Conservation (phyloP, 2,329 filamentous ascomycete genomes). For the Endothia cerciana region DNA sequence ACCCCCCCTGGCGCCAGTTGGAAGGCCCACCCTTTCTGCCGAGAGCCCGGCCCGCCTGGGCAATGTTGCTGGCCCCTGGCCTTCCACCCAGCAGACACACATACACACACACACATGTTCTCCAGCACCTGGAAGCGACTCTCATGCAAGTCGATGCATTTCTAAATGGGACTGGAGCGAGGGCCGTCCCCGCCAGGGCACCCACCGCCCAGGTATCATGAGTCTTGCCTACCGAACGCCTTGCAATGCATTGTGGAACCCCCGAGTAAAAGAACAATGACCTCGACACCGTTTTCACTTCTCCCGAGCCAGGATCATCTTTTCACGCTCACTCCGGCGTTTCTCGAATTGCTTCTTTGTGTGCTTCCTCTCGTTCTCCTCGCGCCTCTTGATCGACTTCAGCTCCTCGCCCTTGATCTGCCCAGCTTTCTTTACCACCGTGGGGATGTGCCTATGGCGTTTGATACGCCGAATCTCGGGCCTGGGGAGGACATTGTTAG, state of each 20-base stretch:
- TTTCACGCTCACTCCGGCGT: conserved; percentile 71
- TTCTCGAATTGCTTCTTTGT: conserved; percentile 74
- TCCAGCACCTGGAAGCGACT: no score
- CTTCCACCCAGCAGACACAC: background rate
- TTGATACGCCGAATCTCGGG: conserved; percentile 91
- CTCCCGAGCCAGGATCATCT: conserved; percentile 78
- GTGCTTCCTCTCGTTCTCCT: conserved; percentile 94
- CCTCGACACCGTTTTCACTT: conserved; percentile 43
- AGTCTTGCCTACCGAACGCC: conserved; percentile 28
- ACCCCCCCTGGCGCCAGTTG: background rate
- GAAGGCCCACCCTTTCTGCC: background rate
- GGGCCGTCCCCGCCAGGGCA: background rate
- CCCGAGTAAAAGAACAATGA: background rate
- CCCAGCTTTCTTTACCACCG: conserved; percentile 91
- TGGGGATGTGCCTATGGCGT: conserved; percentile 87
- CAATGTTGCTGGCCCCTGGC: background rate
- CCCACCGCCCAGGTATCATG: conserved; percentile 26
- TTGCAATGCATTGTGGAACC: conserved; percentile 27
- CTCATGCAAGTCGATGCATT: no score
- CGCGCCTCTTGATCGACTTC: conserved; percentile 81
- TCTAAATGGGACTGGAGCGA: background rate
- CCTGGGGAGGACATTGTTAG: conserved; percentile 14
- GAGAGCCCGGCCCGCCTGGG: no score
- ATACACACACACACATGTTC: no score
- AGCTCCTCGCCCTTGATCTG: conserved; percentile 94